Percentiles rank a stretch among this genome's conserved stretches.
Evolutionary conservation across 139 green algal species (phyloP).

Genomic region (Trebouxia sp.): DNA sequence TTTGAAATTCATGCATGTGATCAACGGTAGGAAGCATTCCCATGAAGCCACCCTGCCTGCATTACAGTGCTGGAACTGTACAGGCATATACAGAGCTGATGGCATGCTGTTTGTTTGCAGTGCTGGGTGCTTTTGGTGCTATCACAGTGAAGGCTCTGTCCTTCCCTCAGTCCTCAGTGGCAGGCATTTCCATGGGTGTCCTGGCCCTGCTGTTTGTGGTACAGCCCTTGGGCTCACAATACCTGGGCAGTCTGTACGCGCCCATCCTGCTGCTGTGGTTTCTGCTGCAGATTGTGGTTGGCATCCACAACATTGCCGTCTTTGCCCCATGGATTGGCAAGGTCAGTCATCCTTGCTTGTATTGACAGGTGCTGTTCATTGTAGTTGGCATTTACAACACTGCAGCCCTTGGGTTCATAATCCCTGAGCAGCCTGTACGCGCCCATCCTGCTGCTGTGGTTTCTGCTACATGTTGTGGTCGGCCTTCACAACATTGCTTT

Average conservation of each 20-base stretch:
- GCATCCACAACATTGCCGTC: slow-evolving; percentile 4
- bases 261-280: slow-evolving; percentile 59
- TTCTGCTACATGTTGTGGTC: slow-evolving; percentile 34
- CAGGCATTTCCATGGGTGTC: slow-evolving; percentile 38
- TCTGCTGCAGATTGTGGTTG: slow-evolving; percentile 33
- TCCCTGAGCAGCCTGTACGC: slow-evolving; percentile 47
- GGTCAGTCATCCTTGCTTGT: too few species aligned
- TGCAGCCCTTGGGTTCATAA: slow-evolving; percentile 54
- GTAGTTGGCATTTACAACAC: too few species aligned
- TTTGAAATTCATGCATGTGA: too few species aligned
- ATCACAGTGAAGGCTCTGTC: slow-evolving; percentile 1
- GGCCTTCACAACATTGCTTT: slow-evolving; percentile 6
- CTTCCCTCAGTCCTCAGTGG: background rate
- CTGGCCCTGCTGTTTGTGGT: slow-evolving; percentile 55
- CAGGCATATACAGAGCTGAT: too few species aligned
- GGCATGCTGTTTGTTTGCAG: slow-evolving; percentile 10
- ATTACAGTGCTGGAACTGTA: too few species aligned
- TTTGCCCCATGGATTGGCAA: background rate
- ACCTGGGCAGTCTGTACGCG: slow-evolving; percentile 46
- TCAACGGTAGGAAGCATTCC: too few species aligned
- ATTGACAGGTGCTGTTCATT: too few species aligned
- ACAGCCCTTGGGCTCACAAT: slow-evolving; percentile 52
- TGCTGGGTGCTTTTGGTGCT: slow-evolving; percentile 22
- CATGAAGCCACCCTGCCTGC: too few species aligned
- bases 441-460: slow-evolving; percentile 58